These are phyloP conservation scores for Beauveria australis DNA, from an alignment of 2,329 filamentous ascomycete genomes.

Conservation along the genomic window DNA sequence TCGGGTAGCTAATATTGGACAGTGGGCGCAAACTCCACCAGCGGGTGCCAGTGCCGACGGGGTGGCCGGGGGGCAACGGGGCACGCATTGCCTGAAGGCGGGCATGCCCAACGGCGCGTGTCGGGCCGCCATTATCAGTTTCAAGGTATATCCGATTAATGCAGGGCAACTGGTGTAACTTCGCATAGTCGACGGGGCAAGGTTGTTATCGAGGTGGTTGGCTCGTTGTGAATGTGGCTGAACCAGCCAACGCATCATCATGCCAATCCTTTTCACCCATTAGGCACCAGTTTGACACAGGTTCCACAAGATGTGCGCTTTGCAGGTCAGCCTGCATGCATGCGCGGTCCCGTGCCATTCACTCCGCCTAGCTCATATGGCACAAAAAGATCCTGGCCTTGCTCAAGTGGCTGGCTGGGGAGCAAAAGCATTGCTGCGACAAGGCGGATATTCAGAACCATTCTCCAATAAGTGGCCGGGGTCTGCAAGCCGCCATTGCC, in stretches of 20 bases:
- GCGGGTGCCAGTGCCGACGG: background rate
- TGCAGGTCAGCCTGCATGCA: constrained; percentile 3
- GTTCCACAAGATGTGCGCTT: constrained; percentile 4
- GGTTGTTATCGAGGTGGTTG: background rate
- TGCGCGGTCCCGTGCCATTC: constrained; percentile 3
- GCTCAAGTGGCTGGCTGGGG: background rate
- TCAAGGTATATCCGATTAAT: background rate
- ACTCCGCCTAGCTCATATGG: background rate
- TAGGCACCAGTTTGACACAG: background rate
- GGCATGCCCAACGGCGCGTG: background rate
- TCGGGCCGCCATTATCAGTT: background rate
- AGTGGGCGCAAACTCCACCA: background rate
- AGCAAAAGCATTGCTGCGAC: background rate
- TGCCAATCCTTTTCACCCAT: background rate
- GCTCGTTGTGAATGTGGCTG: background rate
- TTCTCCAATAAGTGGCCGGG: background rate
- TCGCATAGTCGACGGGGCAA: background rate
- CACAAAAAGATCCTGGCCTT: background rate
- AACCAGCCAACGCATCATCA: constrained; percentile 6
- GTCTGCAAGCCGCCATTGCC: background rate
- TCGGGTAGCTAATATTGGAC: background rate
- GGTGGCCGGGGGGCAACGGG: background rate
- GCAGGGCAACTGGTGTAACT: background rate
- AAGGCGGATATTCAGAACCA: background rate
- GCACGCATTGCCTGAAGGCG: background rate